Evolutionary conservation across 192 early-diverging fungal genomes (phyloP).

Genomic region (Gorgonomyces haynaldii): DNA sequence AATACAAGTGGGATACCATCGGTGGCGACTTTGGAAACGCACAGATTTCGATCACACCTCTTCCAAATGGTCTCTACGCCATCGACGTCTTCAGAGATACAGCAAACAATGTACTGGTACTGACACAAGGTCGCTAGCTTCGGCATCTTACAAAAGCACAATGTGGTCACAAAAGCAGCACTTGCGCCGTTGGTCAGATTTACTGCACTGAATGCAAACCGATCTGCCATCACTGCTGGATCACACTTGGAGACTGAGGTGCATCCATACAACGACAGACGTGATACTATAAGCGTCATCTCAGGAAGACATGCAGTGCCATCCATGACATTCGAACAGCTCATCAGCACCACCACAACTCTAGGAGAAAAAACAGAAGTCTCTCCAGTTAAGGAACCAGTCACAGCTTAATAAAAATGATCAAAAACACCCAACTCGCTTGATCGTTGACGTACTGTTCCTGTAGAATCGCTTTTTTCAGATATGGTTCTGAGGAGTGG

Average conservation of each 20-base stretch:
- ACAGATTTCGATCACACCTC: constrained; percentile 79
- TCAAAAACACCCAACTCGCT: no score
- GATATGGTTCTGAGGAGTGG: no score
- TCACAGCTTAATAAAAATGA: no score
- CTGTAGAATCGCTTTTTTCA: no score
- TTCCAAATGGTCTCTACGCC: constrained; percentile 52
- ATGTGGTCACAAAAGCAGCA: constrained; percentile 60
- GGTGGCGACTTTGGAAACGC: constrained; percentile 98
- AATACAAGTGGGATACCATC: constrained; percentile 80
- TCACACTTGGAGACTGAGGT: constrained; percentile 21
- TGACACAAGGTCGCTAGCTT: constrained; percentile 53
- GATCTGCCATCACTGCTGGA: constrained; percentile 9
- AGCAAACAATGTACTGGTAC: background rate
- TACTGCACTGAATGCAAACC: constrained; percentile 71
- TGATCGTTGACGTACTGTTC: no score
- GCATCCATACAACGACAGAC: no score
- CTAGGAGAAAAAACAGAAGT: no score
- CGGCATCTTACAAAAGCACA: constrained; percentile 73
- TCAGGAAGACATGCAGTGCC: no score
- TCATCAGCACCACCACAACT: no score
- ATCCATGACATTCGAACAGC: no score
- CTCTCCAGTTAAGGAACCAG: no score
- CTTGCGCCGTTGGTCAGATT: constrained; percentile 68
- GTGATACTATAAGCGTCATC: no score
- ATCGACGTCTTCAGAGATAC: constrained; percentile 54